Percentiles rank a stretch among this genome's conserved stretches.
phyloP scores from a whole-genome alignment of 192 early-diverging fungal genomes.

The Entophlyctis luteolus region DNA sequence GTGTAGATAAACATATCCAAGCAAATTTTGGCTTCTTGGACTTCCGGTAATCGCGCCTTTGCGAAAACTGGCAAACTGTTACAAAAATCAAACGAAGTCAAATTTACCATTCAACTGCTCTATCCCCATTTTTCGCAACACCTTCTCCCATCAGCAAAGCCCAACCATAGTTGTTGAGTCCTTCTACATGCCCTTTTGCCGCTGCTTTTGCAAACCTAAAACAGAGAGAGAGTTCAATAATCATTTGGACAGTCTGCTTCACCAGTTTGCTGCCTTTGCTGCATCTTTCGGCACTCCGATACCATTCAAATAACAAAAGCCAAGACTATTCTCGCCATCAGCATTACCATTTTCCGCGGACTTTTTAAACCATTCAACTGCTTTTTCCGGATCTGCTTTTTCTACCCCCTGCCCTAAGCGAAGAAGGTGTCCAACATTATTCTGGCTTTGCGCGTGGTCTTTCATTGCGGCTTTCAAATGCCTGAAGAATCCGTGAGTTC shows the following conservation, averaged over 20 bases:
- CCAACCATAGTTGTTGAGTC: no score
- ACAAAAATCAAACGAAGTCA: background rate
- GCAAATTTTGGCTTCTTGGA: slow-evolving; percentile 8
- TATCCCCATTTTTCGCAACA: background rate
- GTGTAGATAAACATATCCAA: slow-evolving; percentile 25
- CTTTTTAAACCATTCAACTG: slow-evolving; percentile 27
- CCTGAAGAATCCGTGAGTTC: background rate
- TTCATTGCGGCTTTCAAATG: background rate
- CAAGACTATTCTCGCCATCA: background rate
- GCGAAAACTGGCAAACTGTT: background rate
- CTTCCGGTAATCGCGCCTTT: background rate
- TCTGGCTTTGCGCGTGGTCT: background rate
- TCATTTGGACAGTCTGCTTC: background rate
- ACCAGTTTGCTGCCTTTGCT: background rate
- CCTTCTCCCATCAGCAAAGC: background rate
- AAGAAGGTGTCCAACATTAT: background rate
- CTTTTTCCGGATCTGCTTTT: background rate
- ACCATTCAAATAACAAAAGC: background rate
- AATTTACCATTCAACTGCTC: slow-evolving; percentile 1
- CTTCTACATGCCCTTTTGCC: background rate
- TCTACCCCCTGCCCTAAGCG: background rate
- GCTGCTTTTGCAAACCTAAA: background rate
- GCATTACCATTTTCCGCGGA: background rate
- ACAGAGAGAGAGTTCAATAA: no score
- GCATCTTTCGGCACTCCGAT: background rate